Evolutionary conservation across 495 filamentous ascomycete species (phyloP).

Genomic region (Hypomontagnella submonticulosa): DNA sequence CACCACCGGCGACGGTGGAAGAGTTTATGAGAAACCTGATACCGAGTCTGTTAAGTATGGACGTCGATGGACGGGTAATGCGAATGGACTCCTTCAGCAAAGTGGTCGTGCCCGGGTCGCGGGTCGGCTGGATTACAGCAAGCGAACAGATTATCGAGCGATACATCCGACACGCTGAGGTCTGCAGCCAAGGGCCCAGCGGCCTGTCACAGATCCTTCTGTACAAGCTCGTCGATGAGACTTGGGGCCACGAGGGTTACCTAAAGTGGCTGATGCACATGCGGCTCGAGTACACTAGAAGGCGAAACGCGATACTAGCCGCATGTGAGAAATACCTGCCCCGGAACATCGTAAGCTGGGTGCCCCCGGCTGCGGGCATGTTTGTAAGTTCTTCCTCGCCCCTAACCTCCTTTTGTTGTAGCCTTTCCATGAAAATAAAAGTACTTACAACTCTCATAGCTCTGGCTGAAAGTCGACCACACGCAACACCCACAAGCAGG

Average conservation of each 20-base stretch:
- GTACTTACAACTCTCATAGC: slow-evolving; percentile 53
- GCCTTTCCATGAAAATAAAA: slow-evolving; percentile 2
- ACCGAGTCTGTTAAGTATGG: slow-evolving; percentile 74
- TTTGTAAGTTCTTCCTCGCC: slow-evolving; percentile 71
- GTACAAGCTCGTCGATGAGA: slow-evolving; percentile 90
- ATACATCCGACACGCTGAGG: slow-evolving; percentile 80
- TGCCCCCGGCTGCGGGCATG: slow-evolving; percentile 90
- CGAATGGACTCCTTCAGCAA: slow-evolving; percentile 87
- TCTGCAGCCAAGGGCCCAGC: slow-evolving; percentile 81
- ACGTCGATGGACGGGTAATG: slow-evolving; percentile 71
- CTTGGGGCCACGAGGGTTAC: slow-evolving; percentile 94
- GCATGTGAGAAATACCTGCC: slow-evolving; percentile 88
- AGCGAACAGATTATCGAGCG: slow-evolving; percentile 85
- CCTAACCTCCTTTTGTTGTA: background rate
- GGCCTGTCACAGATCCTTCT: slow-evolving; percentile 85
- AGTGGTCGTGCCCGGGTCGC: slow-evolving; percentile 79
- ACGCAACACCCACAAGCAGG: slow-evolving; percentile 72
- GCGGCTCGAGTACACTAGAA: slow-evolving; percentile 81
- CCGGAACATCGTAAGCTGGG: slow-evolving; percentile 82
- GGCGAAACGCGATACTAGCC: slow-evolving; percentile 79
- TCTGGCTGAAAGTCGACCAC: slow-evolving; percentile 86
- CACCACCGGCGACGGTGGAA: slow-evolving; percentile 33
- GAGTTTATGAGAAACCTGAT: slow-evolving; percentile 63
- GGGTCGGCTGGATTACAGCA: slow-evolving; percentile 82
- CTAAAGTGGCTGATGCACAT: slow-evolving; percentile 89